These are phyloP conservation scores for Begonia peltatifolia DNA, from an alignment of 306 rosid genomes.

Conservation along the genomic window DNA sequence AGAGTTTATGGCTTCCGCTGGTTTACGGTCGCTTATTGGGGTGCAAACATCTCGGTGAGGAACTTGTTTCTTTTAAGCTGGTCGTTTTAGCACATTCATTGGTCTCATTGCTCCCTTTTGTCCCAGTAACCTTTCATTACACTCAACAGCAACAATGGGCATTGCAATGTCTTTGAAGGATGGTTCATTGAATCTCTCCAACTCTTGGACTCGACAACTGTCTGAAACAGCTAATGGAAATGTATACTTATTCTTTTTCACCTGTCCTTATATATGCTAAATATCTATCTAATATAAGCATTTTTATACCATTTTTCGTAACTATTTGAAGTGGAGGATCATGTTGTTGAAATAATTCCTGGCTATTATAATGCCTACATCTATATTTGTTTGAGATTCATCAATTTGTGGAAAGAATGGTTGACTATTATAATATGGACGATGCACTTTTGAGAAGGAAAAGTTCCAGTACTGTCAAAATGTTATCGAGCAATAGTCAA, in stretches of 20 bases:
- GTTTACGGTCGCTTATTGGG: constrained; percentile 69
- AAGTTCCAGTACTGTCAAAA: too few relatives aligned
- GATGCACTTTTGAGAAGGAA: too few relatives aligned
- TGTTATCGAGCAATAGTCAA: too few relatives aligned
- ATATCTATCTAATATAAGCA: too few relatives aligned
- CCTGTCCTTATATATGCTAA: background rate
- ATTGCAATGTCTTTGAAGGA: constrained; percentile 66
- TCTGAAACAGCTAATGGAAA: constrained; percentile 70
- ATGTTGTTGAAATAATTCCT: background rate
- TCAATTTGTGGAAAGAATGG: background rate
- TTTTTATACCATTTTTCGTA: background rate
- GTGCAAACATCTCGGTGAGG: constrained; percentile 77
- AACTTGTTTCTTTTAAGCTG: constrained; percentile 8
- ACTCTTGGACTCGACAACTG: constrained; percentile 84
- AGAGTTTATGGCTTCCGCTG: constrained; percentile 70
- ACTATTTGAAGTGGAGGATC: background rate
- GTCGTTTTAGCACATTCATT: constrained; percentile 6
- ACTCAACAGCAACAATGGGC: constrained; percentile 79
- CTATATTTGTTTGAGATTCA: background rate
- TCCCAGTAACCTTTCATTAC: constrained; percentile 54
- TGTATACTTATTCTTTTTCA: constrained; percentile 31
- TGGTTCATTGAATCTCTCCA: constrained; percentile 82
- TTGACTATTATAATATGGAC: background rate
- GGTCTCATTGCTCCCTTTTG: constrained; percentile 3
- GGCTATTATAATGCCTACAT: background rate